These are phyloP conservation scores for Eucalyptus viminalis DNA, from an alignment of 345 rosid genomes.

Conservation along the genomic window DNA sequence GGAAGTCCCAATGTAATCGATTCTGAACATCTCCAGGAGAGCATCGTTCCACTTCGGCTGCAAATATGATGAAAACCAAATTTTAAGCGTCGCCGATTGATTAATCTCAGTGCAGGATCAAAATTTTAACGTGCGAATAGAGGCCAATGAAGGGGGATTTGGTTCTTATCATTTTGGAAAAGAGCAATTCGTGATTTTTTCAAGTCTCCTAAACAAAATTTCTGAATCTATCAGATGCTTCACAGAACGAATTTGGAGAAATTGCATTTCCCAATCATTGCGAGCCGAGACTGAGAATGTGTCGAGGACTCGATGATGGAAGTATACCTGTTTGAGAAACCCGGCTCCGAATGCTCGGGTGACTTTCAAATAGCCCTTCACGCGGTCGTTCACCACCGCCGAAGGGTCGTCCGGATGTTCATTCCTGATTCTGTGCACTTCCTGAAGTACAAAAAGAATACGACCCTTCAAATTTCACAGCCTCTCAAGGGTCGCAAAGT, in stretches of 20 bases:
- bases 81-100: not conserved
- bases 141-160: not conserved
- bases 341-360: conserved; percentile 97
- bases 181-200: not conserved
- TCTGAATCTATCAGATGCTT: not conserved
- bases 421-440: conserved; percentile 61
- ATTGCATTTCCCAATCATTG: not conserved
- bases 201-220: not conserved
- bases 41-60: conserved; percentile 93
- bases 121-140: not conserved
- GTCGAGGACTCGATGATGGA: not conserved
- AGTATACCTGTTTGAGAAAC: conserved; percentile 77
- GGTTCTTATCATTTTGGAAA: not conserved
- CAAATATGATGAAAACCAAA: not conserved
- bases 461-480: not conserved
- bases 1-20: conserved; percentile 62
- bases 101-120: not conserved
- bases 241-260: not conserved
- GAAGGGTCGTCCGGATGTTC: conserved; percentile 79
- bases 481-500: not conserved
- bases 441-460: conserved; percentile 22
- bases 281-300: not conserved
- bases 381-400: conserved; percentile 69
- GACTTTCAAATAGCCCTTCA: conserved; percentile 86
- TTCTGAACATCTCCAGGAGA: conserved; percentile 70